Base-by-base conservation (phyloP, 257 asterid species). In the Ilex asprella region DNA sequence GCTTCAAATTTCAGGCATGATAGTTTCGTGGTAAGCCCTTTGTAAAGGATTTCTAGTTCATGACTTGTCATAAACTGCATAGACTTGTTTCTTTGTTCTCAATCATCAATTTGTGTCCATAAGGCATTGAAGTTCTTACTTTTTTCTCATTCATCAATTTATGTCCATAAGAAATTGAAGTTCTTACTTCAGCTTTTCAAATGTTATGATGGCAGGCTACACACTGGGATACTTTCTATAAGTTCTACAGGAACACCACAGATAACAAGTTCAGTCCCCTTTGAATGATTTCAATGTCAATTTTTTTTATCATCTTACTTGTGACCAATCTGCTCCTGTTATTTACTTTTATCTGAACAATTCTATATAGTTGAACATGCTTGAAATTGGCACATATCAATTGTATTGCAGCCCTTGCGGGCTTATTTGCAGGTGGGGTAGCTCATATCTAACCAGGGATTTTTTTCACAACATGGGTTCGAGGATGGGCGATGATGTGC, bases 391-490 rank as follows among this genome's bases (percentile, higher is more conserved):
- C 35, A 46, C 14, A 67, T 61, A 60, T 31, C 43, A 70, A 59
- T 53, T 35, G 2, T 35, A 56, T 41, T 30, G n/a, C n/a, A n/a
- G n/a, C n/a, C n/a, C n/a, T n/a, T n/a, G 10, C 31, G 61, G 30
- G 68, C 49, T 39, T 73, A 53, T 73, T 69, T 71, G 63, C 74
- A 92, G 99, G 91, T 92, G 99, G 99, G 99, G 97, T 65, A 85
- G 53, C 70, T 91, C 97, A 62, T 92, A 92, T 75, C 79, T 92
- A 76, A 89, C 97, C 31, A 82, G 99, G 75, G 95, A 89, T 59
- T 92, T 92, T 83, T 92, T 92, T 79, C 94, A 92, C 81, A 71
- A 66, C 54, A 83, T 92, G 95, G 99, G 86, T 71, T 86, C 96
- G 70, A 92, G 83, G 78, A 71, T 89, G 86, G 99, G 96, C 2